Base-by-base conservation (phyloP, 805 yeast genomes). In the Metahyphopichia silvanorum region DNA sequence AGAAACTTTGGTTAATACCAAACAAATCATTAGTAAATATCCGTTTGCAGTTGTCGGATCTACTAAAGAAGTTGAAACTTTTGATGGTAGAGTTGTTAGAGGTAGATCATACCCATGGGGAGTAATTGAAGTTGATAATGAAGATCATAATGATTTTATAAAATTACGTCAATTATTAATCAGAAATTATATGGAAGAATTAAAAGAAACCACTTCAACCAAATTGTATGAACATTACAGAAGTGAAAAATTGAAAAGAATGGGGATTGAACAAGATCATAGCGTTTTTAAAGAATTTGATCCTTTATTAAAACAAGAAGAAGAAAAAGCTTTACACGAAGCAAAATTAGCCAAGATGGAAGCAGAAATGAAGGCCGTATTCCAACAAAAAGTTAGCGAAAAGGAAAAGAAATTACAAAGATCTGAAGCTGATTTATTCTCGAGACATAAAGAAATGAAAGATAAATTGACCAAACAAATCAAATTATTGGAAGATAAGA, bases 101-200 rank as follows among this genome's bases (percentile, higher is more conserved):
- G 97, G 96, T 46, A 84, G 98, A 65, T 68, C 76, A 41, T 91
- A 91, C 59, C 97, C 98, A 40, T 93, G 98, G 98, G 98, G 98
- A 46, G 72, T 84, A 15, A 84, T 93, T 50, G 97, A 93, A 64
- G 89, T 93, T 47, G 97, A 88, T 59, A 91, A 93, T 58, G 93
- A 86, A 65, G 79, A 79, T 36, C 97, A 93, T 58, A 84, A 88
- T 59, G 98, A 91, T 63, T 93, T 91, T 58, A 79, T 84, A 44
- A 80, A 79, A 60, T 76, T 91, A 58, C 83, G 97, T 49, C 94
- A 88, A 58, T 72, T 93, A 57, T 74, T 91, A 55, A 74, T 93
- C 40, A 82, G 95, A 69, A 86, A 83, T 61, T 89, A 83, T 63
- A 71, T 93, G 73, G 97, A 91, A 66, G 98, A 93, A 60, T 76